Base-by-base conservation (phyloP, 306 rosid species). In the Carpinus viminea region DNA sequence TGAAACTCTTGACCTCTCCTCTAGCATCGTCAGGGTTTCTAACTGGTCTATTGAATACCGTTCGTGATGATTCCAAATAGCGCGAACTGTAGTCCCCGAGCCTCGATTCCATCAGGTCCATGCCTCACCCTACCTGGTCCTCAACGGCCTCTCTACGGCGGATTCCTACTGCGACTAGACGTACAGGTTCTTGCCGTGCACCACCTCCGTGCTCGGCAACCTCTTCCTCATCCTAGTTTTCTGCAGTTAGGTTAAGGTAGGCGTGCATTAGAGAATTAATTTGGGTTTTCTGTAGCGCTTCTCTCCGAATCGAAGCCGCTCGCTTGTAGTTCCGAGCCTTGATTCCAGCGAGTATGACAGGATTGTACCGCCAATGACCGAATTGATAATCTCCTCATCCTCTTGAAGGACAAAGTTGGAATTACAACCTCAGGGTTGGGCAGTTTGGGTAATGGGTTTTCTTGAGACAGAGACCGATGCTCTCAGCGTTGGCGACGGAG, bases 341-440 rank as follows among this genome's bases (percentile, higher is more conserved):
- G 91, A 74, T 75, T 94, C 98, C 1, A 94, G 95, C 1, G 93
- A 61, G 79, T 92, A 87, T 7, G 98, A 94, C 0, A 97, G 93
- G 5, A 68, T 81, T 0, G 56, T 51, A 10, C 97, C 93, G 0
- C 59, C 83, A 1, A 91, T 73, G 4, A 94, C 91, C 4, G 96
- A 77, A 2, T 71, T 51, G 3, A 92, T 84, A 3, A 92, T 64
- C 50, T 82, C 92, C 41, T 91, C 89, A 28, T 94, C 97, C 1
- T 80, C 78, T 7, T 70, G 1, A 76, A 57, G 4, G 79, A 76
- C 13, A 85, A 20, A 13, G 78, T 31, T 1, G 85, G 71, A 41
- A 84, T 59, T 38, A 76, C 65, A 21, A 80, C 76, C 10, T 66
- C 72, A 16, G 75, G 34, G 12, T 20, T 28, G 20, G 64, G 47